Evolutionary conservation across 2,329 filamentous ascomycete genomes (phyloP).

Genomic region (Penicillium sumatraense): DNA sequence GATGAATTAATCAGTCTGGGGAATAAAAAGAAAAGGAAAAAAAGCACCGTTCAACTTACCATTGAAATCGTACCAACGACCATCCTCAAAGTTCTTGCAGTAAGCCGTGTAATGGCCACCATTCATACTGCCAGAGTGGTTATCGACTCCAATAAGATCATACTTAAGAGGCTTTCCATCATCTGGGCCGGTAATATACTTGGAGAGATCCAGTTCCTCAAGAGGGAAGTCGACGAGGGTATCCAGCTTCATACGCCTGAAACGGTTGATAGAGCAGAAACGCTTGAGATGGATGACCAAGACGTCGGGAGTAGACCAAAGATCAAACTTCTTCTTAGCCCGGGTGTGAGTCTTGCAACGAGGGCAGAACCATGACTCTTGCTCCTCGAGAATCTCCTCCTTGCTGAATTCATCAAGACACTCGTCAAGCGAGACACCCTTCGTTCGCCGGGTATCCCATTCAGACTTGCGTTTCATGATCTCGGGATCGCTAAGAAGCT

Average conservation of each 20-base stretch:
- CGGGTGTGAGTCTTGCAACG: constrained; percentile 91
- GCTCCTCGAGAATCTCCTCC: constrained; percentile 88
- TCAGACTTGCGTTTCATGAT: constrained; percentile 66
- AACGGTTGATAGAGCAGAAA: constrained; percentile 69
- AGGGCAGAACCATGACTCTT: constrained; percentile 97
- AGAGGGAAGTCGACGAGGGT: constrained; percentile 89
- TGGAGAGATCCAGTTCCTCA: constrained; percentile 80
- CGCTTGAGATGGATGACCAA: constrained; percentile 94
- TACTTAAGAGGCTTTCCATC: constrained; percentile 83
- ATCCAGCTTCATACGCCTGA: constrained; percentile 84
- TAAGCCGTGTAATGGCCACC: constrained; percentile 96
- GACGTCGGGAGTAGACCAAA: constrained; percentile 97
- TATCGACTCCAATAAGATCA: constrained; percentile 93
- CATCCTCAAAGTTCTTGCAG: constrained; percentile 88
- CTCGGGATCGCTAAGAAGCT: constrained; percentile 63
- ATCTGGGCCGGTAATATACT: constrained; percentile 77
- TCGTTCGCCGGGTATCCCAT: constrained; percentile 69
- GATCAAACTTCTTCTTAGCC: constrained; percentile 93
- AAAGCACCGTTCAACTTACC: constrained; percentile 62
- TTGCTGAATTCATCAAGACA: constrained; percentile 95
- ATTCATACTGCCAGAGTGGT: constrained; percentile 90
- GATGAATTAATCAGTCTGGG: constrained; percentile 46
- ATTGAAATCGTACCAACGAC: constrained; percentile 95
- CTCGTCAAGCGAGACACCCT: constrained; percentile 83
- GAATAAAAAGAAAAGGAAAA: neutral